A percentile compares a stretch with the other conserved stretches of the same genome.
Conservation (phyloP, 1,284 basidiomycete species). For the Tremellales sp. region DNA sequence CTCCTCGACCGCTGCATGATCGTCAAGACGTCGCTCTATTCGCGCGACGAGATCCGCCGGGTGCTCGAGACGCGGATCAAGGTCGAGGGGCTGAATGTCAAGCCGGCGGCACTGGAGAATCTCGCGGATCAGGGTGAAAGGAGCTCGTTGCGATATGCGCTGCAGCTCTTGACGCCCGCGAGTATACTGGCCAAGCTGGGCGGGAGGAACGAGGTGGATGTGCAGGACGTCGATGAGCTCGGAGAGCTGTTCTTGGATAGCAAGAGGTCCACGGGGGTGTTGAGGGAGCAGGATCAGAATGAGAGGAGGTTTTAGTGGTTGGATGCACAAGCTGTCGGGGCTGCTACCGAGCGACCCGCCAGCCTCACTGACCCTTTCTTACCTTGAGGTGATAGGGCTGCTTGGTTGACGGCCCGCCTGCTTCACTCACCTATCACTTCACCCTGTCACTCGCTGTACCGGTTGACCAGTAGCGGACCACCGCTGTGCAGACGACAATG, state of each 20-base stretch:
- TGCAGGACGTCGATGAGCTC: slow-evolving; percentile 87
- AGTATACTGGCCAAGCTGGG: slow-evolving; percentile 77
- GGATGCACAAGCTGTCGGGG: too few species aligned
- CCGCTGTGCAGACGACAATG: too few species aligned
- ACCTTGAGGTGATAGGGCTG: too few species aligned
- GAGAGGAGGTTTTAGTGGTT: slow-evolving; percentile 27
- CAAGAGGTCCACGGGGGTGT: slow-evolving; percentile 53
- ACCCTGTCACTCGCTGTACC: too few species aligned
- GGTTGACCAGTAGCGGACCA: too few species aligned
- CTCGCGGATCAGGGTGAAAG: slow-evolving; percentile 78
- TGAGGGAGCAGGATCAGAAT: slow-evolving; percentile 32
- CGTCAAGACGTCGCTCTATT: slow-evolving; percentile 85
- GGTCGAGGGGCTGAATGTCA: slow-evolving; percentile 78
- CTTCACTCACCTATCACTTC: too few species aligned
- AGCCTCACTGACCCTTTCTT: too few species aligned
- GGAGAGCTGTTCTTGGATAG: slow-evolving; percentile 92
- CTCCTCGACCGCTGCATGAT: slow-evolving; percentile 95
- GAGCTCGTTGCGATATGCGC: slow-evolving; percentile 83
- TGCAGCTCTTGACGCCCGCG: slow-evolving; percentile 88
- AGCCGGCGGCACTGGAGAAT: slow-evolving; percentile 71
- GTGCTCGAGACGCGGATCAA: slow-evolving; percentile 82
- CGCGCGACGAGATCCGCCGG: slow-evolving; percentile 76
- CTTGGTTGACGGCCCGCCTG: too few species aligned
- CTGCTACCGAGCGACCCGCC: too few species aligned
- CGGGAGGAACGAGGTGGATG: slow-evolving; percentile 73